Percentiles rank a stretch among this genome's conserved stretches.
Conservation (phyloP, 192 early-diverging fungal species). For the Podochytrium sp. region DNA sequence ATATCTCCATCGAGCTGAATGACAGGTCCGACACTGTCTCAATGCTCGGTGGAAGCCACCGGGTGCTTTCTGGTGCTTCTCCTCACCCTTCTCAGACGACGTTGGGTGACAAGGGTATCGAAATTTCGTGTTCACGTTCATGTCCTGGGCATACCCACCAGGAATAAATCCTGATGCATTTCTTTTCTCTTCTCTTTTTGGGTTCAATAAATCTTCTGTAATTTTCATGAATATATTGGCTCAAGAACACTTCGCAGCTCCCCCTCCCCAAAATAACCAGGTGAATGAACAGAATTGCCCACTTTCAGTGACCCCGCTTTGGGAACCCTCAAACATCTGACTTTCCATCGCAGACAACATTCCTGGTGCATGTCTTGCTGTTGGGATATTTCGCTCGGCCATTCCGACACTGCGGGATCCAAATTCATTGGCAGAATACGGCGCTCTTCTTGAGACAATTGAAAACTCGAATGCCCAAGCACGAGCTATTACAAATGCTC, state of each 20-base stretch:
- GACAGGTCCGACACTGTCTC: background rate
- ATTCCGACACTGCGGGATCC: background rate
- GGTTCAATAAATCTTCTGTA: too few relatives aligned
- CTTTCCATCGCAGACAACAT: constrained; percentile 83
- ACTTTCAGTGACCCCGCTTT: constrained; percentile 87
- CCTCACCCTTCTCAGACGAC: background rate
- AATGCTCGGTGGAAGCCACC: too few relatives aligned
- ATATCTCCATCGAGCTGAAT: background rate
- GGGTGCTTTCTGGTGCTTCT: background rate
- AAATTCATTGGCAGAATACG: constrained; percentile 79
- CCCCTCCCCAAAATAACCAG: background rate
- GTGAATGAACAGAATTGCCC: constrained; percentile 60
- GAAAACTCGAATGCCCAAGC: background rate
- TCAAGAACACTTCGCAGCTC: too few relatives aligned
- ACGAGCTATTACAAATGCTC: background rate
- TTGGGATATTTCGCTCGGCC: constrained; percentile 63
- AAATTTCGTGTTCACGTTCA: background rate
- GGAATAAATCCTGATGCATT: too few relatives aligned
- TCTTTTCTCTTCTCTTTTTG: too few relatives aligned
- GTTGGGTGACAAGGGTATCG: background rate
- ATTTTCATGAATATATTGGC: too few relatives aligned
- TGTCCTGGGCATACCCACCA: too few relatives aligned
- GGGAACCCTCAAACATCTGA: constrained; percentile 87
- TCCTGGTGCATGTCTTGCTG: constrained; percentile 78
- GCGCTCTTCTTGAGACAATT: constrained; percentile 64